Base-by-base conservation (phyloP, 2,329 filamentous ascomycete species). In the Plectosphaerella plurivora region DNA sequence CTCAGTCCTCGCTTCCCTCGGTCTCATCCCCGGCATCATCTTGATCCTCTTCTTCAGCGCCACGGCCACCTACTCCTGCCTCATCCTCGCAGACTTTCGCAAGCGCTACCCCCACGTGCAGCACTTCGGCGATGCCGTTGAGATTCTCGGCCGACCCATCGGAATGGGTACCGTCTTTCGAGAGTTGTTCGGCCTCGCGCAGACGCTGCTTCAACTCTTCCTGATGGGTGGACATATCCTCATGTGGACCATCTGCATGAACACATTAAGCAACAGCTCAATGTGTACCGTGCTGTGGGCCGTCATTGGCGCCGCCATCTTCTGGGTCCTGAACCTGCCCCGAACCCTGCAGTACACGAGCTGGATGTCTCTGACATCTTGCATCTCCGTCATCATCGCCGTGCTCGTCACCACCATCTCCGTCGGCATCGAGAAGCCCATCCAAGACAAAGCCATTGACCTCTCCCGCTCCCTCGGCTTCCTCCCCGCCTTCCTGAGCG, bases 1-100 rank as follows among this genome's bases (percentile, higher is more conserved):
- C 1, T 88, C 84, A 63, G 88, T 87, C 0, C 84, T 90, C 63
- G 85, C 87, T 3, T 72, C 84, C n/a, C 74, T 91, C 37, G 87
- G 87, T 3, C 75, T 90, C 16, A 84, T 86, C 2, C 87, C 87
- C 0, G 87, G 87, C 14, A 70, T 91, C 51, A 80, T 89, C 54
- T 63, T 89, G 63, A 90, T 88, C 44, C 75, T 89, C 54, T 78
- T 87, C 16, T 78, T 73, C 45, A 73, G 86, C 41, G 79, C 85
- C 14, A 69, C 89, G 3, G 89, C 89, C 61, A 89, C 86, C 2
- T 89, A 72, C 59, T 73, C 73, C 0, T 72, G 87, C 8, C 61
- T 72, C 9, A 63, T 68, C 47, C 62, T 73, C 44, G 88, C 84
- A 79, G 80, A 87, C 62, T 90, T 89, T 68, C 88, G 85, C 62